Evolutionary conservation across 23 red algal genomes (phyloP).

Genomic region (Gracilaria gracilis): DNA sequence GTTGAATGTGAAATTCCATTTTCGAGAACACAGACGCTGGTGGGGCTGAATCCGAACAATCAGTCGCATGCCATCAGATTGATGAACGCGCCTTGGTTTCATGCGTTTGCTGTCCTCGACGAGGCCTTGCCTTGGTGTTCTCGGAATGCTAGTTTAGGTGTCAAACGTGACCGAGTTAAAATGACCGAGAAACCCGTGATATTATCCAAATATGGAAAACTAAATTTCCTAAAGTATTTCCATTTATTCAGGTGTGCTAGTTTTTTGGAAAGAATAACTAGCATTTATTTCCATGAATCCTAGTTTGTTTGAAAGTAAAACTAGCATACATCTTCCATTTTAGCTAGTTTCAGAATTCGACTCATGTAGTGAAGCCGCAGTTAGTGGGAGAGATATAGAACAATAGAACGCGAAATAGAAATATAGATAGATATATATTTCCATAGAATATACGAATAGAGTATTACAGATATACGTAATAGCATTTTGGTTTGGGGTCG

Average conservation of each 20-base stretch:
- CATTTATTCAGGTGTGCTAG: not conserved
- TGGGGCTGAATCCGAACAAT: too few species aligned
- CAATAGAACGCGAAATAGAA: not conserved
- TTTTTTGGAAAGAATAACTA: not conserved
- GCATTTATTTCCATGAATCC: not conserved
- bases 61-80: too few species aligned
- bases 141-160: conserved; percentile 1
- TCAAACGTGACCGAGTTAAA: not conserved
- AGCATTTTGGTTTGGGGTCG: too few species aligned
- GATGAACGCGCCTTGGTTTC: too few species aligned
- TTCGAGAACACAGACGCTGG: too few species aligned
- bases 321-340: too few species aligned
- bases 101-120: too few species aligned
- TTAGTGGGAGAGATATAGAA: not conserved
- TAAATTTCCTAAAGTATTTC: not conserved
- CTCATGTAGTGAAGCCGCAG: not conserved
- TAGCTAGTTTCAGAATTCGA: not conserved
- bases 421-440: too few species aligned
- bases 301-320: not conserved
- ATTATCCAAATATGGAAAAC: not conserved
- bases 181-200: not conserved
- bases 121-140: too few species aligned
- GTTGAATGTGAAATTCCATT: too few species aligned
- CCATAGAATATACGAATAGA: too few species aligned
- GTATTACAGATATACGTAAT: too few species aligned